Evolutionary conservation across 345 rosid species (phyloP).

Genomic region (Eucalyptus regnans): DNA sequence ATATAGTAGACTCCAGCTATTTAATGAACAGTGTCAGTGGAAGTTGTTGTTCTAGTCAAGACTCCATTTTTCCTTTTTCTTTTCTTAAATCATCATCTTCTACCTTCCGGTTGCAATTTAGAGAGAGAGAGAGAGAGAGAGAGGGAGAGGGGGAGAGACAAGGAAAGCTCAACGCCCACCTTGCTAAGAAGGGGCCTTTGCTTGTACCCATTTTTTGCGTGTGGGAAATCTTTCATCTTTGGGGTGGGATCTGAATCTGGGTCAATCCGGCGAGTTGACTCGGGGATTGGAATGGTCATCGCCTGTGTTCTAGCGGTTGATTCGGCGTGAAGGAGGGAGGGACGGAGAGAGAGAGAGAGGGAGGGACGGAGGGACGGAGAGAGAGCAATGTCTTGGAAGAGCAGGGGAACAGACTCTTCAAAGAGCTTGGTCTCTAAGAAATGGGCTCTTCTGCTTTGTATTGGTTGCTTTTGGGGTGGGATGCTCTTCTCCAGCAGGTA

Average conservation of each 20-base stretch:
- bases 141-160: background rate
- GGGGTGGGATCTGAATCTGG: slow-evolving; percentile 31
- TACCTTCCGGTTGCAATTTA: background rate
- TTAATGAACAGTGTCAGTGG: background rate
- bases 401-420: slow-evolving; percentile 36
- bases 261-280: slow-evolving; percentile 1
- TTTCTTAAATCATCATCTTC: background rate
- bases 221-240: background rate
- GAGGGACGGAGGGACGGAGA: background rate
- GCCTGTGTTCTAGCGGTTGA: slow-evolving; percentile 1
- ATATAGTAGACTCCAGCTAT: background rate
- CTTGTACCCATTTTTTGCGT: background rate
- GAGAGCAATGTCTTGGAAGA: slow-evolving; percentile 44
- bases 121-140: background rate
- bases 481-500: slow-evolving; percentile 80
- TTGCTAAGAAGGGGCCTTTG: background rate
- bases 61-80: background rate
- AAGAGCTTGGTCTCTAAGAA: slow-evolving; percentile 54
- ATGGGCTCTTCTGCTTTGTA: slow-evolving; percentile 75
- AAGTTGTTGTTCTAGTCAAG: background rate
- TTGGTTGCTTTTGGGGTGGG: slow-evolving; percentile 91
- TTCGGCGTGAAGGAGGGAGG: background rate
- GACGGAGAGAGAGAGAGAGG: background rate
- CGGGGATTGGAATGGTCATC: slow-evolving; percentile 3
- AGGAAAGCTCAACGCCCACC: background rate